Base-by-base conservation (phyloP, 2,329 filamentous ascomycete species). In the Aplosporella prunicola region DNA sequence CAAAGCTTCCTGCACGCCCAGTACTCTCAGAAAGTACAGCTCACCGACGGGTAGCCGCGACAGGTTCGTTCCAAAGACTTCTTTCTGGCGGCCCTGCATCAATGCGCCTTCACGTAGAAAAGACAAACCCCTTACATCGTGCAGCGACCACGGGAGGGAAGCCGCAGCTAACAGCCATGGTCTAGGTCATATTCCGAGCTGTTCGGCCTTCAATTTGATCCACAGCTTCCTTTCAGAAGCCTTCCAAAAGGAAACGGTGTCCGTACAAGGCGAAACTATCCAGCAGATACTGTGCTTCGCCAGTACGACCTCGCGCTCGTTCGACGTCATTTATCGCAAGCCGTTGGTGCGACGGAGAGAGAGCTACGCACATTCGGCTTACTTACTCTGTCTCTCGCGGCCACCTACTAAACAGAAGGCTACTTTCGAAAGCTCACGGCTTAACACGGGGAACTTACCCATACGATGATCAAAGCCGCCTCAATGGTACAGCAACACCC, bases 401-500 rank as follows among this genome's bases (percentile, higher is more conserved):
- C n/a, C n/a, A n/a, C n/a, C n/a, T n/a, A n/a, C n/a, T n/a, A n/a
- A n/a, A n/a, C n/a, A n/a, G 30, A 18, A 8, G 30, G 30, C 18
- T n/a, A 32, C 18, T n/a, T 17, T n/a, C 36, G 14, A 27, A 16
- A 22, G 18, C 8, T n/a, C 13, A 23, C 17, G 30, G 23, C 30
- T n/a, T n/a, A n/a, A n/a, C n/a, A n/a, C n/a, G n/a, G 24, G 17
- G n/a, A 8, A 22, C 16, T 24, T 22, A 18, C 13, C 20, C 26
- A 15, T 13, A 41, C 20, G n/a, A 41, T 41, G 39, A 28, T 37
- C 14, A 56, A 52, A 45, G 42, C 50, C 38, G 53, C 55, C 43
- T 52, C 50, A 38, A 47, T 58, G 42, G 38, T 56, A 36, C 57
- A 57, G 17, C 50, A 53, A 39, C 57, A 58, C n/a, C 57, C 58